Conservation (phyloP, 306 rosid species). For the Prinsepia uniflora region DNA sequence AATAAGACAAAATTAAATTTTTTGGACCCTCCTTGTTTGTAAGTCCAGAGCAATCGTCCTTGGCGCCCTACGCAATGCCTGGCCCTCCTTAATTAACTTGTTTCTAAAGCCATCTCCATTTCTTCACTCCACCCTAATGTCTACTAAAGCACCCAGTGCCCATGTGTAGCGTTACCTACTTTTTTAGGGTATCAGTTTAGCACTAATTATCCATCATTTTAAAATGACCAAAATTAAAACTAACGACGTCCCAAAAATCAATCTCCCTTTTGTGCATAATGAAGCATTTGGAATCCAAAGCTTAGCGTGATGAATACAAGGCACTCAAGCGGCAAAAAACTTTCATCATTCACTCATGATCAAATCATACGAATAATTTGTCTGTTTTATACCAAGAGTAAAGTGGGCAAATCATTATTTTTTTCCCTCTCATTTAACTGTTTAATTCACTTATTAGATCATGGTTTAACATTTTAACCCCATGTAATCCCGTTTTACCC, state of each 20-base stretch:
- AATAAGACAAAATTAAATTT: no score
- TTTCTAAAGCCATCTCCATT: not conserved
- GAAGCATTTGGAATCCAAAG: constrained; percentile 18
- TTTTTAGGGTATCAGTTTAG: no score
- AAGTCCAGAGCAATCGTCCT: no score
- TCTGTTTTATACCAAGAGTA: constrained; percentile 17
- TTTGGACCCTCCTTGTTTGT: no score
- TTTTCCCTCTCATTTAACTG: not conserved
- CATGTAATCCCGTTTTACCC: constrained; percentile 14
- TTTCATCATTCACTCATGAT: constrained; percentile 3
- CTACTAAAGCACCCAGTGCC: no score
- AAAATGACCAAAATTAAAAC: no score
- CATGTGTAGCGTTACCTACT: no score
- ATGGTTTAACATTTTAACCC: not conserved
- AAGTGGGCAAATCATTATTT: not conserved
- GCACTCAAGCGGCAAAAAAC: not conserved
- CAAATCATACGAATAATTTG: constrained; percentile 12
- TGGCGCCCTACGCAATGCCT: no score
- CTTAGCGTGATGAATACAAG: not conserved
- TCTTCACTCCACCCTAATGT: no score
- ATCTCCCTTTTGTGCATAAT: not conserved
- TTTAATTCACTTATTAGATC: not conserved
- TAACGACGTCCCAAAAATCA: no score
- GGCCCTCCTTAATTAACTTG: not conserved
- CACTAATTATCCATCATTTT: no score